These are phyloP conservation scores for Podosphaera fusca DNA, from an alignment of 2,329 filamentous ascomycete genomes.

Conservation along the genomic window DNA sequence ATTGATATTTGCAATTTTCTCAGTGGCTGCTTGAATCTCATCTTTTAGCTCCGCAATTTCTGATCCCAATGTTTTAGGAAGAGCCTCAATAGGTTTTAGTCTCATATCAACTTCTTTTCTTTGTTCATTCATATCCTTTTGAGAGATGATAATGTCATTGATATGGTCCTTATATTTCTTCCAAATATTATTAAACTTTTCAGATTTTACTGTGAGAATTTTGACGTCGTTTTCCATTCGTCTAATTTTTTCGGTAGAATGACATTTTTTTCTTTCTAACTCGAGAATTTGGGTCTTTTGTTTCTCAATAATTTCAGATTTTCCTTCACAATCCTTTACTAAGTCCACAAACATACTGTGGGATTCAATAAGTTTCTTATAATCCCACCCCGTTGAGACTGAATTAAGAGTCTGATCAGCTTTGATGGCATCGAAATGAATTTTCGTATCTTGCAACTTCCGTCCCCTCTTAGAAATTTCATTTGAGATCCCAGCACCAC, in stretches of 20 bases:
- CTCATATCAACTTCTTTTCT: conserved; percentile 3
- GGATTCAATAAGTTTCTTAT: conserved; percentile 1
- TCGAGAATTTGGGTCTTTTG: conserved; percentile 5
- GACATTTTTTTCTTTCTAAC: conserved; percentile 5
- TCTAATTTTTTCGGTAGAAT: conserved; percentile 2
- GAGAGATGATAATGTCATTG: conserved; percentile 13
- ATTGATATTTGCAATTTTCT: conserved; percentile 2
- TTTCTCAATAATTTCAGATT: conserved; percentile 1
- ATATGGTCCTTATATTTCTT: conserved; percentile 15
- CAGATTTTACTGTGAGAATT: conserved; percentile 9
- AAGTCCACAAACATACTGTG: not conserved
- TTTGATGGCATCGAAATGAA: not conserved
- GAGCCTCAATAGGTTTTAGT: not conserved
- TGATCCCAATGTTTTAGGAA: not conserved
- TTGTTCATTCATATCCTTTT: conserved; percentile 8
- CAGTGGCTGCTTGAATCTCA: conserved; percentile 1
- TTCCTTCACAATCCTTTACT: not conserved
- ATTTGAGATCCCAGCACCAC: not conserved
- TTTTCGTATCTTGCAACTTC: not conserved
- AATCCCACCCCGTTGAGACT: not conserved
- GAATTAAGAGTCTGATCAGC: too few species aligned
- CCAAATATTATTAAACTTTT: conserved; percentile 10
- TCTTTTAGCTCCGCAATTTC: not conserved
- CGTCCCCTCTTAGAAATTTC: not conserved
- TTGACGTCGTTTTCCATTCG: conserved; percentile 5